Evolutionary conservation across 805 yeast genomes (phyloP).

Genomic region (Scheffersomyces coipomensis): DNA sequence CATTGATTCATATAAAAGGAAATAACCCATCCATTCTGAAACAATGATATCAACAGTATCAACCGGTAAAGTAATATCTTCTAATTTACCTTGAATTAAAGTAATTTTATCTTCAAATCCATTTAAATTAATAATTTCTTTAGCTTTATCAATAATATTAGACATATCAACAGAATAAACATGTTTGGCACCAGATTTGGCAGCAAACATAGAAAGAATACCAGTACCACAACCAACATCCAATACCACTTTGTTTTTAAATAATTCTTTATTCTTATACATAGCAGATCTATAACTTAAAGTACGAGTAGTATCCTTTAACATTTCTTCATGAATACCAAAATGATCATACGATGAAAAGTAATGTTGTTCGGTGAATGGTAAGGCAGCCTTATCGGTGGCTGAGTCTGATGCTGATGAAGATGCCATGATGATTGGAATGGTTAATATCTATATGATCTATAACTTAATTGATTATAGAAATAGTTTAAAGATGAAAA

Average conservation of each 20-base stretch:
- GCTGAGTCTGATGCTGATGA: constrained; percentile 42
- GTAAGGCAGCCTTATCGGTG: constrained; percentile 61
- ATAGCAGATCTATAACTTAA: constrained; percentile 89
- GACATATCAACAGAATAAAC: constrained; percentile 98
- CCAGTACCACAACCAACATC: constrained; percentile 99
- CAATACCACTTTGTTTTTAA: constrained; percentile 89
- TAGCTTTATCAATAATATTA: constrained; percentile 94
- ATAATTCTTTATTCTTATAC: constrained; percentile 80
- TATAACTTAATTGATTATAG: no score
- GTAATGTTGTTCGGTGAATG: constrained; percentile 86
- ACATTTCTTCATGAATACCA: constrained; percentile 98
- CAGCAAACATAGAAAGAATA: constrained; percentile 95
- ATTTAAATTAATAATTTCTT: constrained; percentile 76
- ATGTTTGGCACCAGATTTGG: constrained; percentile 97
- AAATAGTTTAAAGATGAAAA: no score
- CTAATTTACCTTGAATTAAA: constrained; percentile 86
- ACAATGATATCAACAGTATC: constrained; percentile 91
- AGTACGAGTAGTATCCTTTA: constrained; percentile 92
- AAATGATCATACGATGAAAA: constrained; percentile 94
- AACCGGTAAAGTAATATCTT: constrained; percentile 85
- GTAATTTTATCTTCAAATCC: constrained; percentile 87
- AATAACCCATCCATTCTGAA: constrained; percentile 99
- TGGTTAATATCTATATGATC: no score
- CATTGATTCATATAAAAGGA: constrained; percentile 94
- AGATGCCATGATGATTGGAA: neutral